Conservation (phyloP, 768 basidiomycete species). For the Collybia sordida region DNA sequence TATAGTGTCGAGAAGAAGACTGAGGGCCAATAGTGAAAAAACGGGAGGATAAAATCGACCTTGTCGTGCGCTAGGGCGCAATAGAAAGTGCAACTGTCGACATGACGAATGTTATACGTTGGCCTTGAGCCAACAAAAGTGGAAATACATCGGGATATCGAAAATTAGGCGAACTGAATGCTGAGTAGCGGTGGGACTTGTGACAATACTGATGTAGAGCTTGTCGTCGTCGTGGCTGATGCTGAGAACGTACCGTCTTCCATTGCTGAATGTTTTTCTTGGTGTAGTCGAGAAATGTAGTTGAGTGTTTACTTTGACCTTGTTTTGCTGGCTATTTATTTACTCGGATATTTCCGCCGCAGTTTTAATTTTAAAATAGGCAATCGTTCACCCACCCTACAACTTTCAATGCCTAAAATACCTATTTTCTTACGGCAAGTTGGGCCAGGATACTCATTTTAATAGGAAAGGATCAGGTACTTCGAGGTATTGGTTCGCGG, state of each 20-base stretch:
- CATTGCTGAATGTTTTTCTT: conserved; percentile 32
- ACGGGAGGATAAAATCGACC: conserved; percentile 13
- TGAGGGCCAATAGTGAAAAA: conserved; percentile 12
- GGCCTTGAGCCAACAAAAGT: conserved; percentile 44
- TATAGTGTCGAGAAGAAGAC: conserved; percentile 18
- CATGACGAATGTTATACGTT: conserved; percentile 17
- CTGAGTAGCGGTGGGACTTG: conserved; percentile 14
- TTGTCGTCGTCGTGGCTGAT: conserved; percentile 62
- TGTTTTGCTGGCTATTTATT: conserved; percentile 10
- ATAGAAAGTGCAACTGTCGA: conserved; percentile 5
- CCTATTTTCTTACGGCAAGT: neutral
- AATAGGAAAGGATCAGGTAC: no score
- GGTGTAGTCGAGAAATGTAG: conserved; percentile 4
- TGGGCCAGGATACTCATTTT: no score
- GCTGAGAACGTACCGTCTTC: conserved; percentile 83
- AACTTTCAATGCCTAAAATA: neutral
- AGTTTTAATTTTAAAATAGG: neutral
- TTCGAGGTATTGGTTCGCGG: no score
- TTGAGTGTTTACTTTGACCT: neutral
- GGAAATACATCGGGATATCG: conserved; percentile 1
- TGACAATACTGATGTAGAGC: conserved; percentile 21
- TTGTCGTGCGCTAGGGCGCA: conserved; percentile 7
- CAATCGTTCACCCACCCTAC: conserved; percentile 7
- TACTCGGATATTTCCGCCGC: neutral
- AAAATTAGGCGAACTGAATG: conserved; percentile 5